phyloP scores from a whole-genome alignment of 495 filamentous ascomycete genomes.

The Aspergillus avenaceus region DNA sequence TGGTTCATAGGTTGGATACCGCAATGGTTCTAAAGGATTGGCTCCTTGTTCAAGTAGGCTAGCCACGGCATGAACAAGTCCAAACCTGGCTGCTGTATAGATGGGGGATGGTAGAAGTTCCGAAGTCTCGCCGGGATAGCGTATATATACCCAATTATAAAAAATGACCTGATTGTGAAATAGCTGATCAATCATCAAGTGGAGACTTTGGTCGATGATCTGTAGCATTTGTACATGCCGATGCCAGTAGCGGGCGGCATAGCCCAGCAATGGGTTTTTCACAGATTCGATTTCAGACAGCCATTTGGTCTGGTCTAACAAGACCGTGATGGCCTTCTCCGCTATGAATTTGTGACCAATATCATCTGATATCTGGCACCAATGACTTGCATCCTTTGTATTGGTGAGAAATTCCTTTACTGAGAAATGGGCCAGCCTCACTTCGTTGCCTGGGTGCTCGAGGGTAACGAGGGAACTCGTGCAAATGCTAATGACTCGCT shows the following conservation, averaged over 20 bases:
- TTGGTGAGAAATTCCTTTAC: constrained; percentile 10
- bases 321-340: neutral
- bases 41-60: no score
- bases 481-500: constrained; percentile 1
- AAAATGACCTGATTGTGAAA: no score
- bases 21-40: no score
- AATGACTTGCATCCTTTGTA: neutral
- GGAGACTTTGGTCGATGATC: no score
- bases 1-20: no score
- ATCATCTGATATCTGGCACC: neutral
- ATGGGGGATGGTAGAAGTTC: no score
- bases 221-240: no score
- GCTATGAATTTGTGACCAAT: neutral
- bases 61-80: no score
- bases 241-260: constrained; percentile 3
- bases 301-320: neutral
- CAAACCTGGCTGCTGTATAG: no score
- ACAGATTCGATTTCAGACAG: neutral
- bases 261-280: neutral
- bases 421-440: constrained; percentile 11
- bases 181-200: no score
- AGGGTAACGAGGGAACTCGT: constrained; percentile 5
- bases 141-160: no score
- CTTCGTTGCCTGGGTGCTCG: neutral
- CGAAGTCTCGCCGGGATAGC: no score